Base-by-base conservation (phyloP, 495 filamentous ascomycete genomes). In the Aspergillus sclerotioniger region DNA sequence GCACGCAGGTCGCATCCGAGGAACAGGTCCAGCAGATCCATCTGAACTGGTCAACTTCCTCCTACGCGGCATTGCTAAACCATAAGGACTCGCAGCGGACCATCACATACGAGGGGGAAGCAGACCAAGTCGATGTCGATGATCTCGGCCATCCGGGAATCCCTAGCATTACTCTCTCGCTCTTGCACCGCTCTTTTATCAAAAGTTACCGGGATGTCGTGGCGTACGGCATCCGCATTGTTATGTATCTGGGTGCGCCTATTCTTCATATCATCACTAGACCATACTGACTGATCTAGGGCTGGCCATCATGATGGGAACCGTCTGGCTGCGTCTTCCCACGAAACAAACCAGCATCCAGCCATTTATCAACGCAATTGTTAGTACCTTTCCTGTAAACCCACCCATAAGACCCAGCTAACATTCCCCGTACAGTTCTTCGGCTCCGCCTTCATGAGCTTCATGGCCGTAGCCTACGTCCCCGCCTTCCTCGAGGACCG, bases 391-490 rank as follows among this genome's bases (percentile, higher is more conserved):
- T n/a, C 25, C 16, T 9, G n/a, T 21, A 33, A 15, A 19, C 35
- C 41, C 6, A n/a, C n/a, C 13, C 21, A 9, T 3, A 4, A 32
- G 57, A 7, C 20, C 1, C 39, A 58, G 21, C 54, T 54, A 59
- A 54, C 45, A 17, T 13, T 9, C 37, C 17, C n/a, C n/a, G n/a
- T n/a, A n/a, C 35, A 79, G 72, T 87, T 90, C 82, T 92, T 90
- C 68, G 89, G 90, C 15, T 84, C 80, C 0, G 90, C 90, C 0
- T 94, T 94, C 76, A 91, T 94, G 88, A 89, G 85, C 35, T 94
- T 94, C 79, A 94, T 94, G 90, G 90, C 90, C 1, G 87, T 90
- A 0, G 90, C 90, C 7, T 93, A 92, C 66, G 85, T 90, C 8
- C 90, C 90, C 0, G 80, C 87, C n/a, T 94, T 82, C 75, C 76